Base-by-base conservation (phyloP, 2,329 filamentous ascomycete genomes). In the Anisogramma anomala region DNA sequence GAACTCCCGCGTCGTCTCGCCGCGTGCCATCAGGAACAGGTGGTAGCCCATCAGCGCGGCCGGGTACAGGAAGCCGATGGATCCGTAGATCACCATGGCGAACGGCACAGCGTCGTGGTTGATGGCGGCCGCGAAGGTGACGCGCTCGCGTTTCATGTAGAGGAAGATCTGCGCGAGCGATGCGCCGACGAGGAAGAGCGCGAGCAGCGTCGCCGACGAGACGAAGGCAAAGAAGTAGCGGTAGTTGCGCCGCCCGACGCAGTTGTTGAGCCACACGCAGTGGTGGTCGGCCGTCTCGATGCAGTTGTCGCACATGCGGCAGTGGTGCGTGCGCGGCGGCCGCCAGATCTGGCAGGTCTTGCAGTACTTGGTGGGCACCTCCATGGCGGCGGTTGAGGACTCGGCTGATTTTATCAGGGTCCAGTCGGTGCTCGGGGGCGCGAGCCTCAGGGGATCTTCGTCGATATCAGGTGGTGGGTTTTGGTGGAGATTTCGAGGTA, bases 241-340 rank as follows among this genome's bases (percentile, higher is more conserved):
- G 64, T 98, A 98, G 64, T 98, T 98, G 53, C 91, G 84, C 50
- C 89, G 82, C 32, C 91, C 91, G 36, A 98, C 82, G 51, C 91
- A 98, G 60, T 98, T 98, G 65, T 98, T 98, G 49, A 98, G 75
- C 91, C 91, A 98, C 13, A 96, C 88, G 55, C 91, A 98, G 62
- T 98, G 91, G 56, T 98, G 91, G 56, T 98, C 91, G 51, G 95
- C 86, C 0, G 87, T 94, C 61, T 98, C 91, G 46, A 98, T 77
- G 59, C 91, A 98, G 60, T 93, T 95, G 63, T 98, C 89, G 64
- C 91, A 98, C 20, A 94, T 74, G 43, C 91, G 84, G 63, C 91
- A 98, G 64, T 98, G 91, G 57, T 98, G 93, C 44, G 86, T 87
- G 44, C 91, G 84, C 20, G 89, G 88, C 26, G 91, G 91, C 2